Evolutionary conservation across 2,329 filamentous ascomycete species (phyloP).

Genomic region (Trichoderma lentiforme): DNA sequence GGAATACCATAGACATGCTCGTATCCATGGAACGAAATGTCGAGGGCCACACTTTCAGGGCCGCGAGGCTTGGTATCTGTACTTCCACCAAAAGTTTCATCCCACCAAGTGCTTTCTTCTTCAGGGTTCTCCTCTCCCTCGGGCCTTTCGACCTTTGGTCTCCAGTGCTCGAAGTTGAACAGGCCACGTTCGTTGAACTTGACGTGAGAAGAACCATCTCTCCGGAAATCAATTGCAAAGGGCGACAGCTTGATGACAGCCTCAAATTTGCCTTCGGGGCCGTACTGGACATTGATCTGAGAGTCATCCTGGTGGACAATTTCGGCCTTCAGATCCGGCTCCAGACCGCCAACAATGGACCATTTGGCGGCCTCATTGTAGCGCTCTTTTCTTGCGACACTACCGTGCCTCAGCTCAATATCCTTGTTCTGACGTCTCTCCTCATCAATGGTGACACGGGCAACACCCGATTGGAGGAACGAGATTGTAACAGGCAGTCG

Average conservation of each 20-base stretch:
- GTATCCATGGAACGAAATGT: conserved; percentile 90
- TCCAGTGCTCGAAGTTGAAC: conserved; percentile 94
- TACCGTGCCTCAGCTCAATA: conserved; percentile 81
- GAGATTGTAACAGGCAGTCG: conserved; percentile 79
- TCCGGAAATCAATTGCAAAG: conserved; percentile 81
- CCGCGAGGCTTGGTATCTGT: conserved; percentile 94
- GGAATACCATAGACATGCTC: conserved; percentile 92
- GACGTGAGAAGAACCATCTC: conserved; percentile 77
- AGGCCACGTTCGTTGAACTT: conserved; percentile 87
- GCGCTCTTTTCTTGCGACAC: conserved; percentile 80
- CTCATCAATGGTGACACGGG: conserved; percentile 86
- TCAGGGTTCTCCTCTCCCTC: conserved; percentile 53
- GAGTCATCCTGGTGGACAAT: conserved; percentile 62
- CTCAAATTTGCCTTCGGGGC: conserved; percentile 71
- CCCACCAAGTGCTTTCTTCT: conserved; percentile 90
- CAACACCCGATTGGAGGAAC: conserved; percentile 85
- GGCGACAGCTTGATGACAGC: conserved; percentile 80
- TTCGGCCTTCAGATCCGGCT: conserved; percentile 67
- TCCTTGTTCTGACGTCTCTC: conserved; percentile 85
- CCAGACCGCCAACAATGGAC: conserved; percentile 78
- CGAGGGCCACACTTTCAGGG: conserved; percentile 85
- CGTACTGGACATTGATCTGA: conserved; percentile 75
- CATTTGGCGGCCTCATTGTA: conserved; percentile 90
- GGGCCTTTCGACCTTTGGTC: conserved; percentile 71
- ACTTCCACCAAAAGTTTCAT: conserved; percentile 91